Evolutionary conservation across 2,329 filamentous ascomycete species (phyloP), one percentile per base, ranked within the genome.

Genomic region (Xylariaceae sp.): DNA sequence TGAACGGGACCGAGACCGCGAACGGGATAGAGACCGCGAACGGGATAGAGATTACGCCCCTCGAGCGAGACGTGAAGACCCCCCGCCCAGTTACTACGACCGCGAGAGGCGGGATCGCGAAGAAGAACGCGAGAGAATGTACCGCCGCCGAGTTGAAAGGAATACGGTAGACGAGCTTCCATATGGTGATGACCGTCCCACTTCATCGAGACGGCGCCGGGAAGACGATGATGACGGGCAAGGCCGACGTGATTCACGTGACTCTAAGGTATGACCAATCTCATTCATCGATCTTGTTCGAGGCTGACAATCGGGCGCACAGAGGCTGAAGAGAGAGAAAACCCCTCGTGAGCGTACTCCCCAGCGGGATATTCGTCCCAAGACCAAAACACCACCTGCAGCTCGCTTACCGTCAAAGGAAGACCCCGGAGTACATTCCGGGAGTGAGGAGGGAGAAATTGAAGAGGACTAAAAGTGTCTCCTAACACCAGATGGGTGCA

Each of bases 391-490:
- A 34, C 74, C 76, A 29, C 68, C 69, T 33, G 47, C 50, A 45
- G 50, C 60, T 35, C 67, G 49, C 32, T 57, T 50, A 18, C 53
- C 57, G 34, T 40, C 57, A 2, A 61, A 76, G 43, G 80, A 85
- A 49, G 70, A 78, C 36, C 69, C 72, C 33, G 76, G 72, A 40
- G 71, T 88, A 40, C 82, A 85, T 55, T 90, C 85, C 43, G 92
- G 92, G 37, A 96, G 89, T 57, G 92, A 98, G 66, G 92, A 98
- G 65, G 92, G 92, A 36, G 92, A 98, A 68, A 97, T 98, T 54
- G 92, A 95, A 64, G 89, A 97, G 70, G 76, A 80, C 52, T 78
- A 67, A 57, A n/a, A n/a, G n/a, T n/a, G n/a, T n/a, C n/a, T 57
- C 68, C 70, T 56, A 74, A 71, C 59, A 73, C 71, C 60, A 81